Percentiles rank a stretch among this genome's conserved stretches.
phyloP scores from a whole-genome alignment of 2,329 filamentous ascomycete species.

The Exophiala xenobiotica region DNA sequence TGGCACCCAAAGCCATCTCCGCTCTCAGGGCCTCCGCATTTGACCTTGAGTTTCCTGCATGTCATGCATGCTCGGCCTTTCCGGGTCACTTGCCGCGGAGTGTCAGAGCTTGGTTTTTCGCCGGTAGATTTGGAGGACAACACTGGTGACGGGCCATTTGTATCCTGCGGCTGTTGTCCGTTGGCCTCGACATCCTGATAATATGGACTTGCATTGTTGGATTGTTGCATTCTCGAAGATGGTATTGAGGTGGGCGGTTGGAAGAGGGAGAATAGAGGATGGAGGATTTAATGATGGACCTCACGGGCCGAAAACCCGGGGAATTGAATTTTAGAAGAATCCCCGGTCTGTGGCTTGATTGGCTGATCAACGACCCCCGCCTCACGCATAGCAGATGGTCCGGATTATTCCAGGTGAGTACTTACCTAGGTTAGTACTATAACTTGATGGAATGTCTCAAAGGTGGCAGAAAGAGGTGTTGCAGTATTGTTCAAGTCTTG shows the following conservation, averaged over 20 bases:
- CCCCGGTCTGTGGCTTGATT: background rate
- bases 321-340: background rate
- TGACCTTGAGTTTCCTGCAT: slow-evolving; percentile 31
- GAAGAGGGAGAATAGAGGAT: background rate
- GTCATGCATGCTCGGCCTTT: slow-evolving; percentile 31
- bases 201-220: background rate
- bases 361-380: background rate
- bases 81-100: slow-evolving; percentile 23
- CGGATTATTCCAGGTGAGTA: no score
- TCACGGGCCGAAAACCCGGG: background rate
- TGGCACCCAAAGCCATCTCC: slow-evolving; percentile 28
- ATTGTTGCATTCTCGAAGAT: background rate
- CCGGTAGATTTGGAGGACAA: slow-evolving; percentile 1
- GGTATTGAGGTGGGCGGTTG: background rate
- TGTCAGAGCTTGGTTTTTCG: background rate
- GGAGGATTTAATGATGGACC: no score
- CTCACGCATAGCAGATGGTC: no score
- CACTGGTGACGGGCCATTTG: background rate
- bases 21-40: slow-evolving; percentile 30
- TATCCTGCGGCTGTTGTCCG: background rate
- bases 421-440: no score
- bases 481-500: background rate
- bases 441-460: no score
- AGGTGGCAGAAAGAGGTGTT: no score
- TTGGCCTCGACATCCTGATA: background rate